Evolutionary conservation across 1,284 basidiomycete genomes (phyloP).

Genomic region (Leccinum griseonigrum): DNA sequence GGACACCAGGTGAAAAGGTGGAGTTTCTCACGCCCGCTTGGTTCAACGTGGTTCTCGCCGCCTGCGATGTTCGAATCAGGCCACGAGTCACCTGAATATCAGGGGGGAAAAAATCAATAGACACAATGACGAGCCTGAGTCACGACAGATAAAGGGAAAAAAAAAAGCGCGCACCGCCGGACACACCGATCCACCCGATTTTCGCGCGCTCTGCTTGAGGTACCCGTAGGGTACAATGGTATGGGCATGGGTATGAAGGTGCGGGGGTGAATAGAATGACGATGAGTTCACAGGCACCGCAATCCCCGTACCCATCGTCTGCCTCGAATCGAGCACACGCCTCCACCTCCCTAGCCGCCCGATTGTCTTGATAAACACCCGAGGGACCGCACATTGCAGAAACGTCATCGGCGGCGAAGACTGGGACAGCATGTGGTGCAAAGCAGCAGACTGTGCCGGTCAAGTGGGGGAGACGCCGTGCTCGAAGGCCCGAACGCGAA

Average conservation of each 20-base stretch:
- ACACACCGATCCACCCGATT: too few relatives aligned
- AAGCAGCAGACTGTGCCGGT: not conserved
- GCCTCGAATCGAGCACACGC: conserved; percentile 64
- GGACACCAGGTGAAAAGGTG: conserved; percentile 37
- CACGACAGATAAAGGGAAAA: too few relatives aligned
- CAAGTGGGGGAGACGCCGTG: conserved; percentile 5
- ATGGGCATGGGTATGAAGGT: too few relatives aligned
- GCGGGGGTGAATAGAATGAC: too few relatives aligned
- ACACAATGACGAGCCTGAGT: too few relatives aligned
- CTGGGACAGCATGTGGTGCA: conserved; percentile 36
- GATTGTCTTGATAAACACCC: conserved; percentile 78
- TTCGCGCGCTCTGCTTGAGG: too few relatives aligned
- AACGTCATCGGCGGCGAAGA: conserved; percentile 48
- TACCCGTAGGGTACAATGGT: conserved; percentile 17
- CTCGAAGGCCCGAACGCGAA: conserved; percentile 31
- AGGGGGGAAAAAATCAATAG: not conserved
- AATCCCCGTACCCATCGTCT: conserved; percentile 38
- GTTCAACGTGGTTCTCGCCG: conserved; percentile 35
- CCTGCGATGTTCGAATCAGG: conserved; percentile 22
- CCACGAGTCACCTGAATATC: not conserved
- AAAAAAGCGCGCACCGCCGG: too few relatives aligned
- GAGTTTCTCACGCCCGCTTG: conserved; percentile 31
- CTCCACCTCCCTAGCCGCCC: conserved; percentile 81
- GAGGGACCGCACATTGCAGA: conserved; percentile 64
- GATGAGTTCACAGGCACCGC: conserved; percentile 43